phyloP scores from a whole-genome alignment of 2,329 filamentous ascomycete genomes.

The Paecilomyces variotii region DNA sequence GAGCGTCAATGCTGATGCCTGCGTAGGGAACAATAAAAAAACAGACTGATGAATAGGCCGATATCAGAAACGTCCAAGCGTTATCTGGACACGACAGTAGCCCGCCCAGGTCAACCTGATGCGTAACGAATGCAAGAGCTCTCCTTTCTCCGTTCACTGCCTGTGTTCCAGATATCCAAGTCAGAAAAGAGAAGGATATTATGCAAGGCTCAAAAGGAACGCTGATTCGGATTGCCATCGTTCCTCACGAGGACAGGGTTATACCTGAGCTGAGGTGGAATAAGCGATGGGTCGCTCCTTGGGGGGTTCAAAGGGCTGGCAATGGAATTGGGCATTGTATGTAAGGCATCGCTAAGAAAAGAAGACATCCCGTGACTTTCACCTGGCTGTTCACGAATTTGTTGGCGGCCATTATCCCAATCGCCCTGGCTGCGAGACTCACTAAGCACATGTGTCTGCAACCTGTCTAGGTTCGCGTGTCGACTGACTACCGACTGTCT shows the following conservation, averaged over 20 bases:
- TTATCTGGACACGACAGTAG: no score
- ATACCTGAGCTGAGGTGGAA: not conserved
- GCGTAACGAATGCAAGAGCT: no score
- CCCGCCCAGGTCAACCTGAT: no score
- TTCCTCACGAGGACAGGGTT: not conserved
- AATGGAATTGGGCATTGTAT: not conserved
- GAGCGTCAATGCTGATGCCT: no score
- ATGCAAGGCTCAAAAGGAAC: not conserved
- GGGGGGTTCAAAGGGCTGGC: not conserved
- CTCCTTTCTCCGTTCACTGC: not conserved
- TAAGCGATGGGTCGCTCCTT: not conserved
- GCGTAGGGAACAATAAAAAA: no score
- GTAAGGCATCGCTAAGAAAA: not conserved
- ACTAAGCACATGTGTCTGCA: slow-evolving; percentile 22
- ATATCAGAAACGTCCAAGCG: no score
- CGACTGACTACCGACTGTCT: slow-evolving; percentile 27
- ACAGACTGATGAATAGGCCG: no score
- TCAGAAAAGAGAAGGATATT: not conserved
- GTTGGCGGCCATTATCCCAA: slow-evolving; percentile 22
- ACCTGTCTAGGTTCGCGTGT: slow-evolving; percentile 16
- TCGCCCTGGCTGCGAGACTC: slow-evolving; percentile 18
- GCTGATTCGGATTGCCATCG: not conserved
- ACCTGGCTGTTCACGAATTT: slow-evolving; percentile 11
- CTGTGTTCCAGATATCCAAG: not conserved
- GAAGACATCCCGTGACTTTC: not conserved